These are phyloP conservation scores for Clonostachys rosea DNA, from an alignment of 2,329 filamentous ascomycete genomes.

Conservation along the genomic window DNA sequence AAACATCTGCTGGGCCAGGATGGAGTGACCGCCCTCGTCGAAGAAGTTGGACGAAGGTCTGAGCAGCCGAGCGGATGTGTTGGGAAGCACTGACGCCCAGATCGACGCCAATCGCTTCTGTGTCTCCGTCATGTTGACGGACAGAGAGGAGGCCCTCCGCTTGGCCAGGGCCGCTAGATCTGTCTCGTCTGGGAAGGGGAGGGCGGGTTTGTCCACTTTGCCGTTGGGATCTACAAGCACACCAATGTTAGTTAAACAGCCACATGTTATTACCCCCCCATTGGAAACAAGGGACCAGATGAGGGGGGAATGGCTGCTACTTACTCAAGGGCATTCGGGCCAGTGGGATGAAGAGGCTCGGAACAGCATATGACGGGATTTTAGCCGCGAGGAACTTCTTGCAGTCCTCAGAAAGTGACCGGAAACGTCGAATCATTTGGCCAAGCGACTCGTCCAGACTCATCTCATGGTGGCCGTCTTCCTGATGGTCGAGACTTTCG, in stretches of 20 bases:
- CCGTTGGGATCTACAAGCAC: constrained; percentile 57
- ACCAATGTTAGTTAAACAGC: no score
- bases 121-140: constrained; percentile 13
- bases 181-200: constrained; percentile 75
- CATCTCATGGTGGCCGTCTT: no score
- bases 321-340: constrained; percentile 52
- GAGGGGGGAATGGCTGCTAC: no score
- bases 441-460: no score
- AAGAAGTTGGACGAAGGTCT: constrained; percentile 19
- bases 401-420: no score
- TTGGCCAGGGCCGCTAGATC: constrained; percentile 44
- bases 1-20: constrained; percentile 69
- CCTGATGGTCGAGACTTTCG: constrained; percentile 26
- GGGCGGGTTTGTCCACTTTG: constrained; percentile 72
- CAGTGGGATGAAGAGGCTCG: constrained; percentile 24
- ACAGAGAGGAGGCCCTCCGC: constrained; percentile 43
- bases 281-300: no score
- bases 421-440: no score
- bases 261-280: no score
- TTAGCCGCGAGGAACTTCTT: constrained; percentile 44
- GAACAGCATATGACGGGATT: constrained; percentile 25
- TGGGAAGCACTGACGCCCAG: constrained; percentile 66
- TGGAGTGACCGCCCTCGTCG: constrained; percentile 29
- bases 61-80: constrained; percentile 64
- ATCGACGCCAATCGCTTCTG: constrained; percentile 43